These are phyloP conservation scores for Cryptococcus wingfieldii DNA, from an alignment of 1,284 basidiomycete species.

Conservation along the genomic window DNA sequence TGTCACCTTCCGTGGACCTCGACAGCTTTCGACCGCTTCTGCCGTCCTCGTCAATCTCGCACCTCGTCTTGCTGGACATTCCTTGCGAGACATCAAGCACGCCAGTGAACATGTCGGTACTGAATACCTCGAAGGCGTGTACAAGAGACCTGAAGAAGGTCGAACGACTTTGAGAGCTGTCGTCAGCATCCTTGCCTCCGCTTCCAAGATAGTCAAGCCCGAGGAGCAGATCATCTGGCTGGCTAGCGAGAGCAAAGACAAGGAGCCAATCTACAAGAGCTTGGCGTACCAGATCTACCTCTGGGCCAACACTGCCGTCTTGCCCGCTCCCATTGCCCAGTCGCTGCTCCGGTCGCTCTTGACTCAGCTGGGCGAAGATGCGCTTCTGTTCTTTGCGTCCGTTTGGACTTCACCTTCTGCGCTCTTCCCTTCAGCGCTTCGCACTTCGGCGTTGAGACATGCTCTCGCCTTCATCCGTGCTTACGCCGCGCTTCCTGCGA, in stretches of 20 bases:
- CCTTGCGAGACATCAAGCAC: conserved; percentile 14
- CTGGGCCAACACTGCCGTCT: conserved; percentile 56
- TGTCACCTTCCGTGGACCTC: conserved; percentile 55
- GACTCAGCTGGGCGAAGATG: conserved; percentile 62
- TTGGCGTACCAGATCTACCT: conserved; percentile 54
- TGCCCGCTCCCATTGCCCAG: conserved; percentile 54
- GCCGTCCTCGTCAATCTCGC: conserved; percentile 42
- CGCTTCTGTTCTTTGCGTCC: conserved; percentile 74
- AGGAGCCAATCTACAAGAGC: conserved; percentile 8
- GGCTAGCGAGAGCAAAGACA: conserved; percentile 6
- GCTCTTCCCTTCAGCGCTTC: conserved; percentile 45
- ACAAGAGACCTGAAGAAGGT: conserved; percentile 27
- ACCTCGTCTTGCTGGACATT: conserved; percentile 8
- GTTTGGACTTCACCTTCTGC: conserved; percentile 55
- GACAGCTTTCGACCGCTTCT: conserved; percentile 57
- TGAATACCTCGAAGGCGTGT: conserved; percentile 24
- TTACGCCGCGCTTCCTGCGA: conserved; percentile 43
- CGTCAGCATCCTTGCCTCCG: conserved; percentile 32
- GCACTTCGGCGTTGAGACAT: conserved; percentile 72
- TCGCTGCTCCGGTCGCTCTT: conserved; percentile 65
- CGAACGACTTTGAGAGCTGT: conserved; percentile 33
- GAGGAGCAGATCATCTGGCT: conserved; percentile 21
- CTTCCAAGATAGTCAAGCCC: conserved; percentile 20
- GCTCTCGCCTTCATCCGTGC: conserved; percentile 60
- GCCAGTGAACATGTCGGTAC: background rate